phyloP scores from a whole-genome alignment of 2,329 filamentous ascomycete genomes.

The Colletotrichum melonis region DNA sequence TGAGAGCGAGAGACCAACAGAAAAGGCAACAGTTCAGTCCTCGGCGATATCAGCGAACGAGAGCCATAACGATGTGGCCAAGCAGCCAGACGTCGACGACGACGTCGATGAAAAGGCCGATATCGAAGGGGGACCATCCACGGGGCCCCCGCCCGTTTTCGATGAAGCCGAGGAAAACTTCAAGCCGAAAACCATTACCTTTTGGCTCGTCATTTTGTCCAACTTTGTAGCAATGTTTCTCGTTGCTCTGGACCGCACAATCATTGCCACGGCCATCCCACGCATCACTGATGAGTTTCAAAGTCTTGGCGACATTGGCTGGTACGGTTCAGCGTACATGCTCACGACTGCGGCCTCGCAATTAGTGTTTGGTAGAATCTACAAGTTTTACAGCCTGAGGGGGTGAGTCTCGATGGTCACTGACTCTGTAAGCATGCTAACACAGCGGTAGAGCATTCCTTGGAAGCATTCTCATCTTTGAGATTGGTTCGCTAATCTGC shows the following conservation, averaged over 20 bases:
- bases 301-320: slow-evolving; percentile 70
- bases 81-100: slow-evolving; percentile 24
- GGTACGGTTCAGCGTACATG: slow-evolving; percentile 73
- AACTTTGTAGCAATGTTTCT: slow-evolving; percentile 67
- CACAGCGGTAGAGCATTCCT: slow-evolving; percentile 53
- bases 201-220: slow-evolving; percentile 66
- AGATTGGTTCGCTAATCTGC: slow-evolving; percentile 65
- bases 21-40: slow-evolving; percentile 5
- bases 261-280: slow-evolving; percentile 66
- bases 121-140: slow-evolving; percentile 3
- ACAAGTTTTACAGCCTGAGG: slow-evolving; percentile 62
- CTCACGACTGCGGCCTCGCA: slow-evolving; percentile 68
- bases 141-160: neutral
- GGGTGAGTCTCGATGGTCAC: slow-evolving; percentile 46
- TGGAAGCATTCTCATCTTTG: slow-evolving; percentile 60
- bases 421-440: neutral
- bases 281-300: slow-evolving; percentile 68
- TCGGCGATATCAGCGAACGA: slow-evolving; percentile 16
- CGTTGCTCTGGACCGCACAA: slow-evolving; percentile 68
- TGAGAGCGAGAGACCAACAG: neutral
- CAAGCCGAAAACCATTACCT: slow-evolving; percentile 63
- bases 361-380: slow-evolving; percentile 61
- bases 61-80: slow-evolving; percentile 13
- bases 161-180: slow-evolving; percentile 51
- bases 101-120: slow-evolving; percentile 28